Percentiles rank a stretch among this genome's conserved stretches.
Evolutionary conservation across 768 basidiomycete species (phyloP).

Genomic region (Imleria badia): DNA sequence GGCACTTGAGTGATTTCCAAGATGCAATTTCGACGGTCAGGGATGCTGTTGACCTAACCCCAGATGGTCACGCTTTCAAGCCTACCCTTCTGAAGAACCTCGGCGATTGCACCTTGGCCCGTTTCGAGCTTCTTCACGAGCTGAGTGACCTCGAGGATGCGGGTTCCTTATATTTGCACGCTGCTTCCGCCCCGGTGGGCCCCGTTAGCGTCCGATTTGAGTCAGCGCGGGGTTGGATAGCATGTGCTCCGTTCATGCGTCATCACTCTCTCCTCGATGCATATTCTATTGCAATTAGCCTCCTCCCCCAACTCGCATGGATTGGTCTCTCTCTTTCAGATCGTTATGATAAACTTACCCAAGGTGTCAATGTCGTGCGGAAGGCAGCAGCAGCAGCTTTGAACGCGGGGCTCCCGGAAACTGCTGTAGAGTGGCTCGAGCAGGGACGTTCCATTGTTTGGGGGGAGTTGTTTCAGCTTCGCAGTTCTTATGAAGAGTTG

Average conservation of each 20-base stretch:
- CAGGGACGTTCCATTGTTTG: too few species aligned
- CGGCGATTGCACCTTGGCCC: background rate
- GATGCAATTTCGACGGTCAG: too few species aligned
- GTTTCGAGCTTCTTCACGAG: background rate
- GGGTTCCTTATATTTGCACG: background rate
- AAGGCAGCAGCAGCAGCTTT: slow-evolving; percentile 25
- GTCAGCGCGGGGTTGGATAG: background rate
- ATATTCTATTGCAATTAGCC: slow-evolving; percentile 16
- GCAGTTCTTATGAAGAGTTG: slow-evolving; percentile 2
- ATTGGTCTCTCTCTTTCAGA: slow-evolving; percentile 13
- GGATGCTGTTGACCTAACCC: too few species aligned
- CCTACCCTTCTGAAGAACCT: background rate
- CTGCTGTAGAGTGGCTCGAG: slow-evolving; percentile 12
- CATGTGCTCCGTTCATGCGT: background rate
- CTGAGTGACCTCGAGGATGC: background rate
- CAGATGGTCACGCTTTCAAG: too few species aligned
- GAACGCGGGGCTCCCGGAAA: slow-evolving; percentile 1
- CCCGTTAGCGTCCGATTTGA: background rate
- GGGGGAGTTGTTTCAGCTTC: slow-evolving; percentile 14
- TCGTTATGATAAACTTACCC: slow-evolving; percentile 15
- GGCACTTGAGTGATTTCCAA: too few species aligned
- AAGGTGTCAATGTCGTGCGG: slow-evolving; percentile 13
- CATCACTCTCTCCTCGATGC: slow-evolving; percentile 17
- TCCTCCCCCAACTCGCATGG: slow-evolving; percentile 20
- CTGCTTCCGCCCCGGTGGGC: slow-evolving; percentile 1